These are phyloP conservation scores for Hyphopichia wangnamkhiaoensis DNA, from an alignment of 1,139 yeast species.

Conservation along the genomic window DNA sequence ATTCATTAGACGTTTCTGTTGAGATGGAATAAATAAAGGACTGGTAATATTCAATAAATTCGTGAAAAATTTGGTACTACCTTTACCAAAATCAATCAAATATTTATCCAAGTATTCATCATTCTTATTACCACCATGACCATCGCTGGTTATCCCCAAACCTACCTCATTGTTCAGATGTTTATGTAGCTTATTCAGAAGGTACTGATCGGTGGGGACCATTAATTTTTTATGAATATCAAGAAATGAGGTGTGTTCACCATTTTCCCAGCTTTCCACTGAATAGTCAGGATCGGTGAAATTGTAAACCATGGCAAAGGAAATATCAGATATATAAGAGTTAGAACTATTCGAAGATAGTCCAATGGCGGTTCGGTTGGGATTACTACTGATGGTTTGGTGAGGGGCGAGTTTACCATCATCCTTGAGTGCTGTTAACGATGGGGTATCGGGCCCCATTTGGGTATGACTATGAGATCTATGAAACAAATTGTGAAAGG, in stretches of 20 bases:
- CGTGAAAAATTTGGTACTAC: slow-evolving; percentile 24
- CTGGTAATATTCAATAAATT: slow-evolving; percentile 20
- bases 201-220: slow-evolving; percentile 43
- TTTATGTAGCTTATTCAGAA: slow-evolving; percentile 26
- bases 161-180: slow-evolving; percentile 22
- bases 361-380: slow-evolving; percentile 27
- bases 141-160: slow-evolving; percentile 21
- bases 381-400: slow-evolving; percentile 12
- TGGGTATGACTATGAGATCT: slow-evolving; percentile 24
- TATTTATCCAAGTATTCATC: slow-evolving; percentile 11
- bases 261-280: slow-evolving; percentile 22
- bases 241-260: slow-evolving; percentile 26
- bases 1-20: slow-evolving; percentile 17
- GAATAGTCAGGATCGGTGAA: slow-evolving; percentile 41
- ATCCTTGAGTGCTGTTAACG: slow-evolving; percentile 7
- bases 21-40: slow-evolving; percentile 27
- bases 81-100: slow-evolving; percentile 18
- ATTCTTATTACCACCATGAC: slow-evolving; percentile 8
- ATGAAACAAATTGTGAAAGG: slow-evolving; percentile 37
- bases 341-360: slow-evolving; percentile 46
- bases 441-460: slow-evolving; percentile 5
- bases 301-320: slow-evolving; percentile 36
- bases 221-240: slow-evolving; percentile 41
- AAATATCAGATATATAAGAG: slow-evolving; percentile 36
- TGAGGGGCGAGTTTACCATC: slow-evolving; percentile 15